Evolutionary conservation across 768 basidiomycete genomes (phyloP).

Genomic region (Termitomyces sp.): DNA sequence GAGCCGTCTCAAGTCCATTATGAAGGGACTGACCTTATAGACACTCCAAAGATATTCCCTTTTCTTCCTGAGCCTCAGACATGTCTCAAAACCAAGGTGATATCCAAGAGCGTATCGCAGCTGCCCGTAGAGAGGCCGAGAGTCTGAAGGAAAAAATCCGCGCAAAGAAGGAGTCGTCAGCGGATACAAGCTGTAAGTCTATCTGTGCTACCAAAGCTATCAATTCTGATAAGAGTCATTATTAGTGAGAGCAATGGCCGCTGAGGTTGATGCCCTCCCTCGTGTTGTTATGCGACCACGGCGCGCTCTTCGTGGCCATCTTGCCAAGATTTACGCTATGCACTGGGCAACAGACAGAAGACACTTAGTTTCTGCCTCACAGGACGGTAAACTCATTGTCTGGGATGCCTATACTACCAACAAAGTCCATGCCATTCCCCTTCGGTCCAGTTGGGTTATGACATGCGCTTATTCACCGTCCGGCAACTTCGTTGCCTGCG

Average conservation of each 20-base stretch:
- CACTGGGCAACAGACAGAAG: conserved; percentile 98
- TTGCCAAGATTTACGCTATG: conserved; percentile 99
- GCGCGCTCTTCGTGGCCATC: conserved; percentile 91
- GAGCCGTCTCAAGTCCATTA: background rate
- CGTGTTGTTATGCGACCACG: conserved; percentile 96
- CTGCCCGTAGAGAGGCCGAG: conserved; percentile 95
- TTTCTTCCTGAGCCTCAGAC: conserved; percentile 10
- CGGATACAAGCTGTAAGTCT: conserved; percentile 92
- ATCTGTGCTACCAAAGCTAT: conserved; percentile 3
- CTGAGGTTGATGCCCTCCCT: conserved; percentile 92
- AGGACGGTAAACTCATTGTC: conserved; percentile 98
- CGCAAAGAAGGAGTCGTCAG: conserved; percentile 91
- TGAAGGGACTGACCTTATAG: background rate
- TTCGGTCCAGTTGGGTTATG: conserved; percentile 99
- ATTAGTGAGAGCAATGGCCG: conserved; percentile 96
- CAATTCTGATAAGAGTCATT: conserved; percentile 12
- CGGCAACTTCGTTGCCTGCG: conserved; percentile 96
- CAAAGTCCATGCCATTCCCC: conserved; percentile 98
- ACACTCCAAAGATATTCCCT: background rate
- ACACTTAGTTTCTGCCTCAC: conserved; percentile 98
- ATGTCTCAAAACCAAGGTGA: conserved; percentile 83
- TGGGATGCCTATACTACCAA: conserved; percentile 99
- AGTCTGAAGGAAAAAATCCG: conserved; percentile 98
- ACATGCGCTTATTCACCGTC: conserved; percentile 98
- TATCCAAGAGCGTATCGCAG: conserved; percentile 90